Evolutionary conservation across 257 asterid genomes (phyloP).

Genomic region (Nicotiana tabacum): DNA sequence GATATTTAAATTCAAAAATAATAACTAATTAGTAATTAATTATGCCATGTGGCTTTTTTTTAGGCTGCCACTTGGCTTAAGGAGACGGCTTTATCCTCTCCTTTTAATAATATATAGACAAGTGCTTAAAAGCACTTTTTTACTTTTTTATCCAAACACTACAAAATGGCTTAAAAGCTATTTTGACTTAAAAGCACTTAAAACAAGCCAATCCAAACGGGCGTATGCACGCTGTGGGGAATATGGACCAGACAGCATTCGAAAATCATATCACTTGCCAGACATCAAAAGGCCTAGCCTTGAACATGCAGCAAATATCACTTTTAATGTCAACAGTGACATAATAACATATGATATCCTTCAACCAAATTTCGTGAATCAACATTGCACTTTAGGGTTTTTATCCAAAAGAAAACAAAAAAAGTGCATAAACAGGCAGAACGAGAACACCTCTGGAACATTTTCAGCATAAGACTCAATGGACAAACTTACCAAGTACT

Average conservation of each 20-base stretch:
- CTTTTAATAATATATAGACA: too few species aligned
- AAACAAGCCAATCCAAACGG: too few species aligned
- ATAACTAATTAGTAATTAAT: too few species aligned
- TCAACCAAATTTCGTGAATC: neutral
- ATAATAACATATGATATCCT: neutral
- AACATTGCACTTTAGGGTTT: neutral
- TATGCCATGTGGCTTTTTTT: too few species aligned
- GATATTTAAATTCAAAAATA: too few species aligned
- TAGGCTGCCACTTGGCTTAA: too few species aligned
- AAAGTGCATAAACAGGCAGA: neutral
- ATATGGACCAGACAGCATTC: neutral
- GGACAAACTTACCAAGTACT: slow-evolving; percentile 57
- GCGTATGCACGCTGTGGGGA: neutral
- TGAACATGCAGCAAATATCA: neutral
- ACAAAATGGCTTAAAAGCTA: too few species aligned
- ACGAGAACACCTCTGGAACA: neutral
- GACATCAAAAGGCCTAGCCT: neutral
- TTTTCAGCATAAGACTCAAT: slow-evolving; percentile 6
- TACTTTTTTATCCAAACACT: too few species aligned
- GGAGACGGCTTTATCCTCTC: too few species aligned
- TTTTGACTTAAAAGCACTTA: too few species aligned
- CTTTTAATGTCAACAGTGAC: neutral
- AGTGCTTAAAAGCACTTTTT: too few species aligned
- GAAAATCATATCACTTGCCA: neutral
- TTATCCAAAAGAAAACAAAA: neutral